Base-by-base conservation (phyloP, 495 filamentous ascomycete genomes). In the Trichoderma gamsii region DNA sequence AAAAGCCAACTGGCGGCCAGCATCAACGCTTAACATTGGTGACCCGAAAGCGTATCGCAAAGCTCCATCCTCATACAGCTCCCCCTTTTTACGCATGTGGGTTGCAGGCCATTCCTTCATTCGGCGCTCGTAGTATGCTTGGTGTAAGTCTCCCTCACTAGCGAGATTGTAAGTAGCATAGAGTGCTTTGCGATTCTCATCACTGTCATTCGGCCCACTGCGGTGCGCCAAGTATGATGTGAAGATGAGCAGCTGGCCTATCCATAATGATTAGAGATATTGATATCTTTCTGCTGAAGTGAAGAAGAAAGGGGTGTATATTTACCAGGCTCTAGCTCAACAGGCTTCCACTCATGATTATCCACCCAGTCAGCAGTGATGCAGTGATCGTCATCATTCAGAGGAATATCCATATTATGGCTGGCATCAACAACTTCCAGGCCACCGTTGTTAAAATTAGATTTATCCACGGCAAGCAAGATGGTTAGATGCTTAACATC, bases 101-200 rank as follows among this genome's bases (percentile, higher is more conserved):
- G 80, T 82, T 2, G 79, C 75, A 1, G 79, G 79, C 78, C 77
- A 82, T 5, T 77, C 69, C 46, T 79, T 78, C 63, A 72, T 70
- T 13, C 80, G 71, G 66, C 80, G 79, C n/a, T 69, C 68, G 71
- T 82, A 83, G 70, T 82, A 83, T 41, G 75, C 71, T 65, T 79
- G 74, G 56, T 80, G 78, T 32, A 83, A 70, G 67, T 81, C 75
- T 0, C 80, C 80, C 52, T 82, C 80, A 1, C 75, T 65, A 12
- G 73, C 75, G 64, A 76, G 76, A 68, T 82, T 81, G 69, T 81
- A 83, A 1, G 80, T 82, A 0, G 80, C 79, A 66, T 83, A 82
- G 63, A 82, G 77, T 11, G 77, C 78, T 6, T 75, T 75, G 3
- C 80, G 75, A 59, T 79, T 76, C 51, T 75, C 78, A 18, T 67